Evolutionary conservation across 352 stramenopile genomes (phyloP).

Genomic region (Phytophthora podocarpi): DNA sequence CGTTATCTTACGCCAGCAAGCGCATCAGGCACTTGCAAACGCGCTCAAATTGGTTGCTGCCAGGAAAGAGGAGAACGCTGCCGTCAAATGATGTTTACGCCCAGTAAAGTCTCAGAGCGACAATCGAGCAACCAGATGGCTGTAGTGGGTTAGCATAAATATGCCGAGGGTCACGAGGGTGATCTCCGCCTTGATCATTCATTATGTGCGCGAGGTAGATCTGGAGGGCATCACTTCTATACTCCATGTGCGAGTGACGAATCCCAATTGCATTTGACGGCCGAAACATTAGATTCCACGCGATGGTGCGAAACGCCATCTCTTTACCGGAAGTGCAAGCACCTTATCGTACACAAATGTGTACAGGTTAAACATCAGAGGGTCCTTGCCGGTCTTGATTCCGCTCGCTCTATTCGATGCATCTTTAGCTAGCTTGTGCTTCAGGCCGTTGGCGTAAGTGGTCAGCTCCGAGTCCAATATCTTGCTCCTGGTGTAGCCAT

Average conservation of each 20-base stretch:
- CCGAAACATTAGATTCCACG: slow-evolving; percentile 22
- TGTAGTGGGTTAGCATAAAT: background rate
- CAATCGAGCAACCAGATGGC: background rate
- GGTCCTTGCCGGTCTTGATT: background rate
- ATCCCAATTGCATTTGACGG: slow-evolving; percentile 3
- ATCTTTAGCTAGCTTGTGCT: slow-evolving; percentile 5
- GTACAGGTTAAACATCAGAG: background rate
- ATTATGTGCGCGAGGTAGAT: background rate
- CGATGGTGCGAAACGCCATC: slow-evolving; percentile 3
- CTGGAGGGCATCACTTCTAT: slow-evolving; percentile 16
- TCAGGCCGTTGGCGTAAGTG: slow-evolving; percentile 12
- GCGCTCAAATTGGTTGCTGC: background rate
- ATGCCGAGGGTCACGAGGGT: background rate
- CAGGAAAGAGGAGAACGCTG: background rate
- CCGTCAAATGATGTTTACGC: background rate
- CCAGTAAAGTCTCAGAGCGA: background rate
- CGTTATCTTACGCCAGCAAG: background rate
- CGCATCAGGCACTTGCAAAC: background rate
- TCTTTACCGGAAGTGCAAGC: background rate
- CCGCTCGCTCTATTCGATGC: background rate
- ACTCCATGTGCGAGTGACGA: background rate
- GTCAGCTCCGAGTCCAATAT: background rate
- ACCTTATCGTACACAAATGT: background rate
- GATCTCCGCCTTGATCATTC: background rate
- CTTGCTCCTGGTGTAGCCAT: background rate